Percentiles rank a stretch among this genome's conserved stretches.
Evolutionary conservation across 345 rosid species (phyloP).

Genomic region (Populus alba): DNA sequence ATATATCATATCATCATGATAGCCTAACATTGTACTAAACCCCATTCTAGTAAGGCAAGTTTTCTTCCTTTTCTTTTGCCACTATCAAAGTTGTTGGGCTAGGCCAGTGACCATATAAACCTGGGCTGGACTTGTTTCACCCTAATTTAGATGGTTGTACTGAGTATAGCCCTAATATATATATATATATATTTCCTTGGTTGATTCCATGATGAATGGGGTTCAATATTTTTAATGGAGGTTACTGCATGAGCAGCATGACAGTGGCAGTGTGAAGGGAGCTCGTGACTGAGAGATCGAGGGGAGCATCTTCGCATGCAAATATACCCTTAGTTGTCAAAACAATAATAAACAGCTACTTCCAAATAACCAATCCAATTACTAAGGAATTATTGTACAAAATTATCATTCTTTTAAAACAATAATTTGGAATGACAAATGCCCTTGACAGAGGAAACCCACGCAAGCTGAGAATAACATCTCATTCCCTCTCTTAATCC

Average conservation of each 20-base stretch:
- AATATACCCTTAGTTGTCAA: slow-evolving; percentile 42
- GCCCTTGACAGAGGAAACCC: slow-evolving; percentile 23
- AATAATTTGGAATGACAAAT: slow-evolving; percentile 43
- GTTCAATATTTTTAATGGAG: background rate
- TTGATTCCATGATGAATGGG: background rate
- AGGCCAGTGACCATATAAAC: no score
- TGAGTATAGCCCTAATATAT: no score
- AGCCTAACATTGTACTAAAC: no score
- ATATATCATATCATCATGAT: no score
- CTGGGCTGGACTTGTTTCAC: no score
- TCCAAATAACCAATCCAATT: slow-evolving; percentile 23
- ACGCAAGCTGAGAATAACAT: slow-evolving; percentile 31
- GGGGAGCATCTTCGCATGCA: slow-evolving; percentile 41
- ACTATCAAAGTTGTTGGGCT: no score
- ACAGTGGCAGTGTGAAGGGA: background rate
- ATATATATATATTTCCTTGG: background rate
- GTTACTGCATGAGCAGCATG: background rate
- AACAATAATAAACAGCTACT: slow-evolving; percentile 25
- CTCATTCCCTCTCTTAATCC: slow-evolving; percentile 36
- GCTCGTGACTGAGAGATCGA: slow-evolving; percentile 20
- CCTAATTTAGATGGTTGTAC: no score
- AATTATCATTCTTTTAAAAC: slow-evolving; percentile 34
- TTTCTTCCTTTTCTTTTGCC: no score
- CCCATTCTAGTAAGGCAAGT: no score
- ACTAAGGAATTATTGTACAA: slow-evolving; percentile 28